These are phyloP conservation scores for Saururus chinensis DNA, from an alignment of 164 flowering plant species.

Conservation along the genomic window DNA sequence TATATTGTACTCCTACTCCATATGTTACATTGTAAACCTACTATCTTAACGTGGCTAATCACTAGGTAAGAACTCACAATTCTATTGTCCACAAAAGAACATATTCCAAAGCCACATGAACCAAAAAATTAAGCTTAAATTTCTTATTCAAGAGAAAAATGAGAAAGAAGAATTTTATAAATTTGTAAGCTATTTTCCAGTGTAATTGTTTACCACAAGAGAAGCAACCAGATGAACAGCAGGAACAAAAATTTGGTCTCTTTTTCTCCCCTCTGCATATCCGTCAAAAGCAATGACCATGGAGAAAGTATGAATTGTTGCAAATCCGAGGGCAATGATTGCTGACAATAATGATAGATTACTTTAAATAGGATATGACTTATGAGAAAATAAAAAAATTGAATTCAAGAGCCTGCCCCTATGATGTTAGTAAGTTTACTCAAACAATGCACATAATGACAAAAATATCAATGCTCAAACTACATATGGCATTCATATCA, in stretches of 20 bases:
- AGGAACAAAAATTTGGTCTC: slow-evolving; percentile 73
- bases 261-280: slow-evolving; percentile 63
- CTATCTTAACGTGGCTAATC: too few species aligned
- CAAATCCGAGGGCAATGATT: slow-evolving; percentile 76
- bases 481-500: too few species aligned
- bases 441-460: too few species aligned
- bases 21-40: too few species aligned
- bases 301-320: slow-evolving; percentile 89
- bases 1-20: too few species aligned
- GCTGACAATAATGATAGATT: slow-evolving; percentile 34
- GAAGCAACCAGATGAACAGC: slow-evolving; percentile 69
- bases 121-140: background rate
- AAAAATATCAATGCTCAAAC: too few species aligned
- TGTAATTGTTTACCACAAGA: slow-evolving; percentile 33
- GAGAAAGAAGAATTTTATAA: background rate
- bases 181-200: background rate
- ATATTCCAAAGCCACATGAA: background rate
- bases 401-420: background rate
- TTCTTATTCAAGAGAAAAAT: background rate
- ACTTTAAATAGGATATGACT: background rate
- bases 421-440: background rate
- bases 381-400: too few species aligned
- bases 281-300: slow-evolving; percentile 97
- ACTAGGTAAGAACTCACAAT: too few species aligned
- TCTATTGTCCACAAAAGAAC: background rate